Evolutionary conservation across 306 rosid species (phyloP), one percentile per base, ranked within the genome.

Genomic region (Sicyos edulis): DNA sequence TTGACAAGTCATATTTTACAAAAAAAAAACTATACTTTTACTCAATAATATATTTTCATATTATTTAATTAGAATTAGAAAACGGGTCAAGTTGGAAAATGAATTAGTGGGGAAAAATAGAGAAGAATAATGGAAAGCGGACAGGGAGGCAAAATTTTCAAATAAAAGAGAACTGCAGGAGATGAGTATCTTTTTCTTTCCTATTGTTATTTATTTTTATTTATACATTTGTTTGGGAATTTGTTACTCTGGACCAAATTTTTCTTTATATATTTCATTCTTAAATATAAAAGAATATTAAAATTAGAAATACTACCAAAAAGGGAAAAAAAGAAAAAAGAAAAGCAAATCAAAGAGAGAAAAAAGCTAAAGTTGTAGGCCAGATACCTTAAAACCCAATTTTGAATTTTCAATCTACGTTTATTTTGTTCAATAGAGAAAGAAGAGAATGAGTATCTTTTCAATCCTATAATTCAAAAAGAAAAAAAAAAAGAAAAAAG

Each of bases 181-280:
- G 78, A 75, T 78, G 82, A 83, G 90, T 85, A 88, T 86, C 83
- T 42, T 42, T 42, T 42, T 8, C 11, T 42, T 42, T 40, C 45
- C 8, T 40, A 40, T 40, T 7, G 10, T 8, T 32, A 32, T 32
- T 32, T 32, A 32, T 37, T 66, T 66, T 42, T 11, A 17, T 65
- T 42, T 42, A 16, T n/a, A 10, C 10, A 17, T 65, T 14, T 20
- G 19, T 66, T 19, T 89, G 89, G 83, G 89, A 78, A 84, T 78
- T 62, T 74, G 51, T 17, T 71, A 66, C 85, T 86, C 86, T 86
- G 85, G 95, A 86, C 91, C 87, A 65, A 74, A 79, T 85, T 82
- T 83, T 82, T 74, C 82, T 84, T 87, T 85, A 92, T 88, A 15
- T 32, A 12, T 61, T 32, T 61, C 2, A 7, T 29, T 61, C 13